Conservation (phyloP, 1,139 yeast species). For the Pichia sp. region DNA sequence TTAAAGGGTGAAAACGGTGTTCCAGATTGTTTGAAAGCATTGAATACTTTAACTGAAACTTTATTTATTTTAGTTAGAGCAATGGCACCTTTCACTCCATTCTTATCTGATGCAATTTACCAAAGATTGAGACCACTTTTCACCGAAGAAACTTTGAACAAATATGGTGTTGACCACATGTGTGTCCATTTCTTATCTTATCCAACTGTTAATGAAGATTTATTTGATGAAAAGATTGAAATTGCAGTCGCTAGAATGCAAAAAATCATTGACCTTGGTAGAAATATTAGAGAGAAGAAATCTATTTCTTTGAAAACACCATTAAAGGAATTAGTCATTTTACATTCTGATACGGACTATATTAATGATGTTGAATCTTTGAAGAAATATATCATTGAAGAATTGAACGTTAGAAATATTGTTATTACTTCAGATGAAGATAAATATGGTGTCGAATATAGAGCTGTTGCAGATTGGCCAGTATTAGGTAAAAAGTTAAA, state of each 20-base stretch:
- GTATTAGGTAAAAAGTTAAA: slow-evolving; percentile 94
- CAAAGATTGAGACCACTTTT: slow-evolving; percentile 62
- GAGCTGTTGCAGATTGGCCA: slow-evolving; percentile 98
- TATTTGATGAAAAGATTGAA: slow-evolving; percentile 72
- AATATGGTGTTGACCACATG: slow-evolving; percentile 50
- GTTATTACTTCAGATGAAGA: slow-evolving; percentile 86
- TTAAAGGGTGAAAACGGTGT: slow-evolving; percentile 88
- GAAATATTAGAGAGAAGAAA: slow-evolving; percentile 95
- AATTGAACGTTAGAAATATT: slow-evolving; percentile 84
- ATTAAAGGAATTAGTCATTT: slow-evolving; percentile 75
- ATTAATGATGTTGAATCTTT: slow-evolving; percentile 73
- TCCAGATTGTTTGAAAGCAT: slow-evolving; percentile 76
- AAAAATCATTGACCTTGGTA: slow-evolving; percentile 90
- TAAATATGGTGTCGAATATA: slow-evolving; percentile 84
- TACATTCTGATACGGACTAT: slow-evolving; percentile 72
- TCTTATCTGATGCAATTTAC: slow-evolving; percentile 84
- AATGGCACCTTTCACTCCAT: slow-evolving; percentile 99
- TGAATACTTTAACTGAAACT: slow-evolving; percentile 87
- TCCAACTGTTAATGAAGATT: slow-evolving; percentile 79
- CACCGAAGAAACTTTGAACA: slow-evolving; percentile 43
- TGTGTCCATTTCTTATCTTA: slow-evolving; percentile 90
- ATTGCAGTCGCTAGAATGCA: slow-evolving; percentile 93
- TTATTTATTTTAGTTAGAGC: slow-evolving; percentile 83
- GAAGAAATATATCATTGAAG: slow-evolving; percentile 75
- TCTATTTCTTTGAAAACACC: slow-evolving; percentile 92